Evolutionary conservation across 108 stramenopile genomes (phyloP).

Genomic region (Chaetoceros tenuissimus): DNA sequence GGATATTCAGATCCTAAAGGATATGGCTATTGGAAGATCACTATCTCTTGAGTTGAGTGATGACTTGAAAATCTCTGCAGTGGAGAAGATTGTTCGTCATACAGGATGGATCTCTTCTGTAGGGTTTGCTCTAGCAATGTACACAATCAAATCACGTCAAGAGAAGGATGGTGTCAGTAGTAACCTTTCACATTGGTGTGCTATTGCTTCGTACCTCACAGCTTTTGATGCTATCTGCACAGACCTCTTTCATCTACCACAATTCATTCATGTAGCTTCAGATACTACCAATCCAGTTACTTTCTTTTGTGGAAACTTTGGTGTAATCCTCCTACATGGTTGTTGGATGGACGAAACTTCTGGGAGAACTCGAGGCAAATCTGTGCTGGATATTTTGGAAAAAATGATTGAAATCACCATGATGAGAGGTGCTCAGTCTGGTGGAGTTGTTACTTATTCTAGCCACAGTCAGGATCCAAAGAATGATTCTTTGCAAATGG

Average conservation of each 20-base stretch:
- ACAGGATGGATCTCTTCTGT: slow-evolving; percentile 52
- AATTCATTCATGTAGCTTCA: background rate
- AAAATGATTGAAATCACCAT: slow-evolving; percentile 76
- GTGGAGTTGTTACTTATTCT: slow-evolving; percentile 67
- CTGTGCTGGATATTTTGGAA: slow-evolving; percentile 59
- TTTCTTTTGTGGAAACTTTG: slow-evolving; percentile 76
- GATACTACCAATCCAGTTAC: background rate
- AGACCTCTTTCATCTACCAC: slow-evolving; percentile 37
- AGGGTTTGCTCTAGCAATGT: slow-evolving; percentile 22
- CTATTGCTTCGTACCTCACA: slow-evolving; percentile 36
- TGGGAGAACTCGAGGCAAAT: too few relatives aligned
- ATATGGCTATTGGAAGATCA: too few relatives aligned
- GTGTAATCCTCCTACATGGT: slow-evolving; percentile 46
- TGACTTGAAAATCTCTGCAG: too few relatives aligned
- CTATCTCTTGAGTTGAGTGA: too few relatives aligned
- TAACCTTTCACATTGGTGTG: too few relatives aligned
- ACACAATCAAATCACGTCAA: too few relatives aligned
- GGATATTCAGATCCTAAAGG: too few relatives aligned
- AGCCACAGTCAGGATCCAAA: too few relatives aligned
- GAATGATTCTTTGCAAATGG: too few relatives aligned
- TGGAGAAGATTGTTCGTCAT: too few relatives aligned
- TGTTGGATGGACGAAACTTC: slow-evolving; percentile 39
- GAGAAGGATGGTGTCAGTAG: too few relatives aligned
- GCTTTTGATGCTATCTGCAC: slow-evolving; percentile 56
- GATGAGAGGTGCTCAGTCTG: slow-evolving; percentile 85